Evolutionary conservation across 1,284 basidiomycete species (phyloP).

Genomic region (Cutaneotrichosporon sp.): DNA sequence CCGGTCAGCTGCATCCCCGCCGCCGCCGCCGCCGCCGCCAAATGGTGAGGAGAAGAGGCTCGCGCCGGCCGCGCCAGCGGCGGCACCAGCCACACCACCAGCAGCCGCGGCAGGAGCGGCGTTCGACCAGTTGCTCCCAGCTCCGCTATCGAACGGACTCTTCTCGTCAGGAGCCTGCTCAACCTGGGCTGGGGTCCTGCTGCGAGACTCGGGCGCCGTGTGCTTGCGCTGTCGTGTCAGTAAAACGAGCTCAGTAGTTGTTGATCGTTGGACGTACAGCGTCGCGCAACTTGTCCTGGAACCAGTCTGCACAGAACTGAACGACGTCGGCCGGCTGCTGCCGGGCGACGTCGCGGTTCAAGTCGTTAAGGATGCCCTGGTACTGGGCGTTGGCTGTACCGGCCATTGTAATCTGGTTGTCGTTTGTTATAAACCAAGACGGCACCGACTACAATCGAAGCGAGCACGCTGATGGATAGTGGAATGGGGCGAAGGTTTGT

Average conservation of each 20-base stretch:
- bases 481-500: too few species aligned
- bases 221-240: not conserved
- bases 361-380: conserved; percentile 62
- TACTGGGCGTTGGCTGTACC: conserved; percentile 13
- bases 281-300: conserved; percentile 55
- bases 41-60: conserved; percentile 26
- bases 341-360: conserved; percentile 77
- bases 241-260: not conserved
- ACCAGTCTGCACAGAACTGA: conserved; percentile 95
- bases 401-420: too few species aligned
- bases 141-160: conserved; percentile 57
- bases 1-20: not conserved
- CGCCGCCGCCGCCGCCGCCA: conserved; percentile 13
- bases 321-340: conserved; percentile 82
- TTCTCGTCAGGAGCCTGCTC: conserved; percentile 64
- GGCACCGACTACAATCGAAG: too few species aligned
- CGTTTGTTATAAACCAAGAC: too few species aligned
- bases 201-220: not conserved
- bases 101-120: conserved; percentile 29
- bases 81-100: conserved; percentile 8
- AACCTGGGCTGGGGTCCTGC: not conserved
- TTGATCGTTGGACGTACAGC: conserved; percentile 34
- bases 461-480: too few species aligned
- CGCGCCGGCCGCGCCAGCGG: conserved; percentile 22
- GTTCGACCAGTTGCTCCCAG: conserved; percentile 5